Evolutionary conservation across 1,284 basidiomycete genomes (phyloP), one percentile per base, ranked within the genome.

Genomic region (Ceratobasidium sp.): DNA sequence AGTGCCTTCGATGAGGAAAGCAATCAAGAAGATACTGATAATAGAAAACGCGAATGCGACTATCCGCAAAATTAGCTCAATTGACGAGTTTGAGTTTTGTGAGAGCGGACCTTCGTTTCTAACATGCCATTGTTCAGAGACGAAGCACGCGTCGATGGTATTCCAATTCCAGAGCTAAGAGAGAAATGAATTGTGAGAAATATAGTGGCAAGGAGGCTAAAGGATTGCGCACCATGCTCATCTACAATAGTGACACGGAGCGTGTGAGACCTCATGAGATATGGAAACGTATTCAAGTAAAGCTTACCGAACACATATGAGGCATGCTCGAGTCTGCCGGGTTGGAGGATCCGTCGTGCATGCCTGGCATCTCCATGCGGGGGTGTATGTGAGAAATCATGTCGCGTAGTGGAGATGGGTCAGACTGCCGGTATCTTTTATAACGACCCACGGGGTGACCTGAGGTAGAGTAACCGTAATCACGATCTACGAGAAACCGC

Each of bases 31-130:
- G 0, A 75, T 62, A 15, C 73, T 62, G 9, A 75, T 75, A 37
- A 75, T 62, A 11, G 73, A 66, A 25, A 75, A 75, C 11, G 73
- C 73, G 25, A 75, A 75, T 46, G 61, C 62, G 19, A 75, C 73
- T 73, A 17, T 13, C 17, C 25, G 62, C 62, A 66, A 75, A 75
- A 75, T 37, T 57, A 64, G 49, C 62, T 66, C 61, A 32, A 37
- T 9, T n/a, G 32, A 15, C 7, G 37, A n/a, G 22, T 17, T 32
- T 62, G 6, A 40, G 15, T 4, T 22, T 25, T 37, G 19, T 15
- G 52, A 57, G 7, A 43, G 9, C 40, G 15, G 29, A 65, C 62
- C 43, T 66, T 75, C 61, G 62, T 56, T 19, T 54, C 34, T 65
- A 44, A 75, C 52, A 19, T 75, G 62, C 73, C 73, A 75, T 19